Conservation (phyloP, 352 stramenopile species). For the Phytopythium delawarense region DNA sequence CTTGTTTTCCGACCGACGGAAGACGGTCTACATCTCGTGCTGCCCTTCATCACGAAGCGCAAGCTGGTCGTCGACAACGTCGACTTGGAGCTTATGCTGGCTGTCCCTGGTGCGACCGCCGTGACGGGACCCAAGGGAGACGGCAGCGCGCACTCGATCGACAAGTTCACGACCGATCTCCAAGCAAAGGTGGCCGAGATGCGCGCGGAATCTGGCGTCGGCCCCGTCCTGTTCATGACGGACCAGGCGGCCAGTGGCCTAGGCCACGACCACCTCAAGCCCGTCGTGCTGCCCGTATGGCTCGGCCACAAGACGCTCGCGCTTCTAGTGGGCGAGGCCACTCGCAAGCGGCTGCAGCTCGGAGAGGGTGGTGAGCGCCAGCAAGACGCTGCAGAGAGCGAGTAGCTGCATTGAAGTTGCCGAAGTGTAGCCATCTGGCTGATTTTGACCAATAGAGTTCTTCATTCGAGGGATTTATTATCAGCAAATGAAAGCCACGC, state of each 20-base stretch:
- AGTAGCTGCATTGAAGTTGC: background rate
- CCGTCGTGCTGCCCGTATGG: conserved; percentile 48
- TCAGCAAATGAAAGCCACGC: background rate
- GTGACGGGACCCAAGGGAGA: conserved; percentile 8
- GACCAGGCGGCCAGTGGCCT: conserved; percentile 1
- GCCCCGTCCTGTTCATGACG: conserved; percentile 37
- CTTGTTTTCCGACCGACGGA: conserved; percentile 75
- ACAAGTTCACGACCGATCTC: conserved; percentile 30
- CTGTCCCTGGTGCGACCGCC: conserved; percentile 11
- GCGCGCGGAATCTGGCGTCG: conserved; percentile 31
- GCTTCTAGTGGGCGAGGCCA: conserved; percentile 47
- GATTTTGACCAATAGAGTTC: conserved; percentile 1
- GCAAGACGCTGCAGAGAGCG: background rate
- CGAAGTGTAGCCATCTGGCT: background rate
- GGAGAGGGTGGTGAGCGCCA: background rate
- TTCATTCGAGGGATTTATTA: background rate
- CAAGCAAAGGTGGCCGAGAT: conserved; percentile 23
- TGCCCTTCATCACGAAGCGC: conserved; percentile 84
- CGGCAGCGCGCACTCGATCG: conserved; percentile 23
- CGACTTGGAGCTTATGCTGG: conserved; percentile 23
- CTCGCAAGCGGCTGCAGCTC: conserved; percentile 35
- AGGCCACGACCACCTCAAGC: background rate
- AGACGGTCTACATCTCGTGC: conserved; percentile 67
- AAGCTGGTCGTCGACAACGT: conserved; percentile 11
- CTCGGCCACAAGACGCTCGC: conserved; percentile 42